Conservation (phyloP, 78 protist genomes). For the Protostelium mycophagum region DNA sequence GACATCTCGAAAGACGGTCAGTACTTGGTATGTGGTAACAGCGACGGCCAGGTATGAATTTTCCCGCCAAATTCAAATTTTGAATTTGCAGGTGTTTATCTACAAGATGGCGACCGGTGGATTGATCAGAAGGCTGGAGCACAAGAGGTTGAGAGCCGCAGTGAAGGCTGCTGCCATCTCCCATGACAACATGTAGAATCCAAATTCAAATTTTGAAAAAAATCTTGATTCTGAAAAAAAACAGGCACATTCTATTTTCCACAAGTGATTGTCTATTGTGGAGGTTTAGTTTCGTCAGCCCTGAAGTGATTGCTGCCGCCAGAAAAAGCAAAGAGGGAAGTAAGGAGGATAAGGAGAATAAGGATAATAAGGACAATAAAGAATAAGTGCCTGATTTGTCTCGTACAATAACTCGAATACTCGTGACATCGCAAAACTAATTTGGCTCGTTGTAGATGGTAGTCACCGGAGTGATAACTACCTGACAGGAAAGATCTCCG, state of each 20-base stretch:
- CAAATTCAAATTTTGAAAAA: background rate
- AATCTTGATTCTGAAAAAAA: background rate
- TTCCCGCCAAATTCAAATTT: background rate
- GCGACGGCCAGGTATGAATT: background rate
- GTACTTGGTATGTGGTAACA: background rate
- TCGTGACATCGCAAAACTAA: too few species aligned
- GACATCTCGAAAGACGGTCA: background rate
- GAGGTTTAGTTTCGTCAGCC: background rate
- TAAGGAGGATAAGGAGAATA: too few species aligned
- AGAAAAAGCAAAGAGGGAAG: too few species aligned
- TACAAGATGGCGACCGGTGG: background rate
- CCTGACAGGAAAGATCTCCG: too few species aligned
- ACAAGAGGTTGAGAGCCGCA: background rate
- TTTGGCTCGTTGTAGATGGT: too few species aligned
- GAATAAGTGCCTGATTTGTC: too few species aligned
- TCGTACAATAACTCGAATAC: too few species aligned
- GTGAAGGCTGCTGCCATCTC: background rate
- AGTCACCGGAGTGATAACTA: too few species aligned
- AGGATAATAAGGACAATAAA: too few species aligned
- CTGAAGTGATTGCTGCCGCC: background rate
- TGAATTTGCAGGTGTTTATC: background rate
- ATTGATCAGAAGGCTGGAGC: background rate
- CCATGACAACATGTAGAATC: too few species aligned
- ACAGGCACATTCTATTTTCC: background rate
- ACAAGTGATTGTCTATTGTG: background rate